Evolutionary conservation across 164 flowering plant genomes (phyloP), one percentile per base, ranked within the genome.

Genomic region (Taxillus chinensis): DNA sequence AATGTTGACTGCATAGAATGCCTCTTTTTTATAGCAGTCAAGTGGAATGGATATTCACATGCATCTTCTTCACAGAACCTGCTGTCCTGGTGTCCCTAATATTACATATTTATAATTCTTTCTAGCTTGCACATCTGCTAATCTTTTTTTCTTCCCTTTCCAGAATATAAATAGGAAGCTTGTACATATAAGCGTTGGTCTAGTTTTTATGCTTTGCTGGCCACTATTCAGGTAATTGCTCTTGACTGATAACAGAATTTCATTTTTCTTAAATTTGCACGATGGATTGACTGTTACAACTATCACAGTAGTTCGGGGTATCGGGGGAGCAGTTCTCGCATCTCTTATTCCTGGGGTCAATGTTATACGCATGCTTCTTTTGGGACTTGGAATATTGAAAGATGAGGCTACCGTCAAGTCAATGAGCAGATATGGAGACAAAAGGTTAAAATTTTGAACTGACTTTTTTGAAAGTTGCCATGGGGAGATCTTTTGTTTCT

Each of bases 151-250:
- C 45, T 49, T 57, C 59, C 54, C 58, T 51, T 62, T 65, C 14
- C 57, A 90, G 98, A 86, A 78, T 67, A 61, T 84, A 62, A 83
- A 75, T 69, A 74, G 98, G 76, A 92, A 92, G 82, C 83, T 87
- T 63, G 95, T 87, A 62, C 96, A 92, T 77, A 68, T 86, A 58
- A 89, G 87, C 68, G 61, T 90, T 64, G 98, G 98, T 39, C 78
- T 89, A 55, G 89, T 76, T 55, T 87, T 92, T 80, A 85, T 92
- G 90, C 90, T 89, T 55, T 85, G 86, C 80, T 92, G 96, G 98
- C 98, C 98, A 16, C 39, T 92, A 45, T 92, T 89, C 89, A 86
- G 96, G 98, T 89, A 83, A 63, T 55, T 43, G 15, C 45, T 17
- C 15, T 15, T 38, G 15, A 45, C 65, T 45, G 27, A 39, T 45